A percentile compares a stretch with the other conserved stretches of the same genome.
Conservation (phyloP, 352 stramenopile species). For the Elongisporangium undulatum region DNA sequence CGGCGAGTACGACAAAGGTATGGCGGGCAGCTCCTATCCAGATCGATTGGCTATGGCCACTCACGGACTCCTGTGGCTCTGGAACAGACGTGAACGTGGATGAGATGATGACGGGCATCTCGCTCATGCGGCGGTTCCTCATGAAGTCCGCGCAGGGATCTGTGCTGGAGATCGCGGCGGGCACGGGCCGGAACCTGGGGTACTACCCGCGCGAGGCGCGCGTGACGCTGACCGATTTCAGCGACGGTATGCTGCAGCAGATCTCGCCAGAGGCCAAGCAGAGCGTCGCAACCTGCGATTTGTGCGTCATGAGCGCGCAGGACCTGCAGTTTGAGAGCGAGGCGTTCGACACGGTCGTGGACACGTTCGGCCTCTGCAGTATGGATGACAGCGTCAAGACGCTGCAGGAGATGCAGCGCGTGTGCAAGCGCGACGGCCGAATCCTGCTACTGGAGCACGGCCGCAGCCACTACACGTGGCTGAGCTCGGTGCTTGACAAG, state of each 20-base stretch:
- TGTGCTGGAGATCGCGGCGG: conserved; percentile 92
- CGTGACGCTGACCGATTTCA: conserved; percentile 73
- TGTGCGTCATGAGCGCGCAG: conserved; percentile 55
- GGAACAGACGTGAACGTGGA: conserved; percentile 63
- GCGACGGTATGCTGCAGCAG: conserved; percentile 67
- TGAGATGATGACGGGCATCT: conserved; percentile 76
- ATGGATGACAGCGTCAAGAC: conserved; percentile 92
- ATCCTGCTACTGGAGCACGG: conserved; percentile 96
- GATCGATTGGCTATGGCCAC: neutral
- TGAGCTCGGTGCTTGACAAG: conserved; percentile 92
- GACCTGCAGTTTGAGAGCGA: conserved; percentile 61
- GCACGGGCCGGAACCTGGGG: conserved; percentile 92
- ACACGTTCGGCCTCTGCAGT: conserved; percentile 96
- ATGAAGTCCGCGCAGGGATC: conserved; percentile 62
- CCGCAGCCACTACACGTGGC: conserved; percentile 83
- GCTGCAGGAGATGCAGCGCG: conserved; percentile 91
- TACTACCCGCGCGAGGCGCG: conserved; percentile 70
- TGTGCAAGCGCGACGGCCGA: conserved; percentile 82
- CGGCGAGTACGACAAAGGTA: conserved; percentile 63
- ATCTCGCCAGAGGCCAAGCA: conserved; percentile 21
- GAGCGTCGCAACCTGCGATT: conserved; percentile 21
- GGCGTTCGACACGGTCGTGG: conserved; percentile 93
- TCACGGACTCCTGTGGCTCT: neutral
- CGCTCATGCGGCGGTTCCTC: conserved; percentile 76
- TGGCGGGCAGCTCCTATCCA: neutral